phyloP scores from a whole-genome alignment of 2,329 filamentous ascomycete genomes.

The Acephala macrosclerotiorum region DNA sequence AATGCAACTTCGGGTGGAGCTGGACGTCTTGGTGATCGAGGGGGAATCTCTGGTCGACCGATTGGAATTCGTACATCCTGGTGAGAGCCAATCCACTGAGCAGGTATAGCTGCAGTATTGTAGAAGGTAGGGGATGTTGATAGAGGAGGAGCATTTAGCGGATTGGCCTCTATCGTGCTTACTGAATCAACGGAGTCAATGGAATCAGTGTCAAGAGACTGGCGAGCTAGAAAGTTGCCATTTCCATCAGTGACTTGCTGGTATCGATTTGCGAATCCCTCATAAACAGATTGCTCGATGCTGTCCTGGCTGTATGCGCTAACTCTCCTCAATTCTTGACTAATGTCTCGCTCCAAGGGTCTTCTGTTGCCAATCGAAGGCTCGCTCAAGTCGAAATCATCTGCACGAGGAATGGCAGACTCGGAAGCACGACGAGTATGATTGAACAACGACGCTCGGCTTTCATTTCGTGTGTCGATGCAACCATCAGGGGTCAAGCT shows the following conservation, averaged over 20 bases:
- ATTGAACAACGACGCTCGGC: background rate
- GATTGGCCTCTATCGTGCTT: background rate
- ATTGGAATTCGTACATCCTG: constrained; percentile 2
- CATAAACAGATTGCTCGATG: constrained; percentile 25
- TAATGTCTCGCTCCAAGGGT: constrained; percentile 42
- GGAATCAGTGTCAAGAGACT: background rate
- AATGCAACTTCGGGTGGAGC: constrained; percentile 17
- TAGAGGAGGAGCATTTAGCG: background rate
- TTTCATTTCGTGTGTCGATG: background rate
- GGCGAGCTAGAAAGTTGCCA: background rate
- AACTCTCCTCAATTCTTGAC: constrained; percentile 39
- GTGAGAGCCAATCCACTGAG: background rate
- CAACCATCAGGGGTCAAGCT: background rate
- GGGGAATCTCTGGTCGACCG: background rate
- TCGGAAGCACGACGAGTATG: constrained; percentile 7
- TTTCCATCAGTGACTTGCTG: constrained; percentile 15
- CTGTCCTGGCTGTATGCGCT: constrained; percentile 40
- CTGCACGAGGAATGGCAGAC: background rate
- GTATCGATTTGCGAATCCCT: background rate
- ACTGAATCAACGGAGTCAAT: background rate
- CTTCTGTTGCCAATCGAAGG: constrained; percentile 16
- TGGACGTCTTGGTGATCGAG: constrained; percentile 11
- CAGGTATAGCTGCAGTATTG: background rate
- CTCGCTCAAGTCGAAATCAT: constrained; percentile 9
- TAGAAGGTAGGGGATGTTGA: background rate